These are phyloP conservation scores for Penicillium ochrochloron DNA, from an alignment of 495 filamentous ascomycete genomes.

Conservation along the genomic window DNA sequence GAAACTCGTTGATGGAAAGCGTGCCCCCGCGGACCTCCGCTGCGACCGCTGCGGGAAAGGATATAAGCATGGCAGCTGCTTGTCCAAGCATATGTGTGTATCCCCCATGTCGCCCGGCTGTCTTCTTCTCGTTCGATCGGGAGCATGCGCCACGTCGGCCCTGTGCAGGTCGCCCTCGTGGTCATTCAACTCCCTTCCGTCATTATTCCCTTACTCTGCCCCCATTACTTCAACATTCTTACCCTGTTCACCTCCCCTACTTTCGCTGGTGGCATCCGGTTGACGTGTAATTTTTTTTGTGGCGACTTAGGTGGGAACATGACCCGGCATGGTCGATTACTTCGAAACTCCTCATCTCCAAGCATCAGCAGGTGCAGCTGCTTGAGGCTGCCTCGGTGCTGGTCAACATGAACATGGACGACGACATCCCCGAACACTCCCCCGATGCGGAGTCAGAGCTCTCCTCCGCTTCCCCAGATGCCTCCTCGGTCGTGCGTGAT, in stretches of 20 bases:
- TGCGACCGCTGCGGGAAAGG: constrained; percentile 99
- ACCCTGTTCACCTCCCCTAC: constrained; percentile 20
- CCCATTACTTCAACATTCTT: constrained; percentile 21
- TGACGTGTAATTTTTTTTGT: constrained; percentile 54
- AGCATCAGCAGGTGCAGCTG: constrained; percentile 98
- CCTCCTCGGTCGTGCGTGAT: constrained; percentile 75
- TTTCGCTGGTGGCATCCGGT: constrained; percentile 32
- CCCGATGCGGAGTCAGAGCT: constrained; percentile 75
- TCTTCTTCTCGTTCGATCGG: constrained; percentile 39
- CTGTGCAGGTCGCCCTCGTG: constrained; percentile 54
- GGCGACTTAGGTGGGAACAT: constrained; percentile 88
- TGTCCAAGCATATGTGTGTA: constrained; percentile 99
- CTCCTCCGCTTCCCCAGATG: constrained; percentile 81
- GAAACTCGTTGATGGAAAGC: constrained; percentile 77
- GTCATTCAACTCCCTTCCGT: constrained; percentile 34
- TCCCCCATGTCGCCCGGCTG: constrained; percentile 52
- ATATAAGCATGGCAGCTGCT: constrained; percentile 99
- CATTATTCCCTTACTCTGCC: constrained; percentile 1
- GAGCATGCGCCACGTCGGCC: constrained; percentile 51
- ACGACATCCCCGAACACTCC: constrained; percentile 55
- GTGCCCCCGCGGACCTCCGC: constrained; percentile 79
- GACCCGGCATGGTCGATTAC: constrained; percentile 98
- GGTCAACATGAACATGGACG: constrained; percentile 84
- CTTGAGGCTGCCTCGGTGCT: constrained; percentile 95
- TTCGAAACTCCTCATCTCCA: constrained; percentile 97